Conservation (phyloP, 2,329 filamentous ascomycete genomes). For the Ceratocystis albifundus region DNA sequence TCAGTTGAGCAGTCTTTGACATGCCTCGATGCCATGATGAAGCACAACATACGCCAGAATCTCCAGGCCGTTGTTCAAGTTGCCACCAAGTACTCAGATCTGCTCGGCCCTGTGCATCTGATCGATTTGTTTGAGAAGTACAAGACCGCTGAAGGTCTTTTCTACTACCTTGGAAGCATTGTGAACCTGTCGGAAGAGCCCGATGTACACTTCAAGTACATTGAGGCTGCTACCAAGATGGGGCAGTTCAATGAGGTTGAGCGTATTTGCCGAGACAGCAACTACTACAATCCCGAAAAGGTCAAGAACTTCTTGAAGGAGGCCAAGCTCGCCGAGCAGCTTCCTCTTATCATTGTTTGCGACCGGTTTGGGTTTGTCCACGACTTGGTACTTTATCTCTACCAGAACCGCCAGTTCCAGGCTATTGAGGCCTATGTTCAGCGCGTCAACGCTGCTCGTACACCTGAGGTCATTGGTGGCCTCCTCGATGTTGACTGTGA, state of each 20-base stretch:
- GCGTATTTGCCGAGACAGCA: slow-evolving; percentile 91
- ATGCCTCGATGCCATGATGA: slow-evolving; percentile 92
- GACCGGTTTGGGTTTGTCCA: slow-evolving; percentile 99
- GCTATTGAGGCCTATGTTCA: slow-evolving; percentile 98
- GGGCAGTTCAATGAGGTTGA: slow-evolving; percentile 91
- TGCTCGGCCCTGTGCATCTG: slow-evolving; percentile 73
- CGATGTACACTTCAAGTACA: slow-evolving; percentile 98
- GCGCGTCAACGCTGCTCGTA: slow-evolving; percentile 82
- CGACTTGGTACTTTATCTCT: slow-evolving; percentile 88
- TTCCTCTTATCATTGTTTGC: slow-evolving; percentile 95
- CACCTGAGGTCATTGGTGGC: slow-evolving; percentile 85
- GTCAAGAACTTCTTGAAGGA: slow-evolving; percentile 99
- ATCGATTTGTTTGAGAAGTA: slow-evolving; percentile 97
- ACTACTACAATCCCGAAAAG: slow-evolving; percentile 81
- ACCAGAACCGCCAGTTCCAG: slow-evolving; percentile 98
- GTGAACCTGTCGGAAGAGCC: slow-evolving; percentile 92
- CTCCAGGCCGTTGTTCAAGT: slow-evolving; percentile 89
- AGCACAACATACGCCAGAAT: slow-evolving; percentile 92
- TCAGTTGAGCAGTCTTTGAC: slow-evolving; percentile 93
- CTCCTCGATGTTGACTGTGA: slow-evolving; percentile 95
- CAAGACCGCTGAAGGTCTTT: slow-evolving; percentile 90
- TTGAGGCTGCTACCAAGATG: slow-evolving; percentile 90
- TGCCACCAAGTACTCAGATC: slow-evolving; percentile 94
- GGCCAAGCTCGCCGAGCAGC: slow-evolving; percentile 78
- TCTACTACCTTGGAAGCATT: slow-evolving; percentile 96